Conservation (phyloP, 148 eudicot species). For the Bassia scoparia region DNA sequence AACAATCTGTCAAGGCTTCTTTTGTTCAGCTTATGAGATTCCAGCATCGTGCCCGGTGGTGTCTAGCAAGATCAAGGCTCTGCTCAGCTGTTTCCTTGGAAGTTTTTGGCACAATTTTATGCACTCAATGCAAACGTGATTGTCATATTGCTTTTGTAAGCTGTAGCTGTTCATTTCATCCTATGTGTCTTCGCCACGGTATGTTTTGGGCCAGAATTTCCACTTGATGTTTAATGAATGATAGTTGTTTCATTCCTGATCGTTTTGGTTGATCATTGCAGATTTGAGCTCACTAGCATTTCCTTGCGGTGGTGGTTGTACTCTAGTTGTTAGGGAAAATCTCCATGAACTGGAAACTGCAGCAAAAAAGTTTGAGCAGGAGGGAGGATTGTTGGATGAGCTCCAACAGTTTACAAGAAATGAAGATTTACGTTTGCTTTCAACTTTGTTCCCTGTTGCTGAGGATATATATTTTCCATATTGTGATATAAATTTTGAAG, state of each 20-base stretch:
- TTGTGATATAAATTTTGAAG: conserved; percentile 45
- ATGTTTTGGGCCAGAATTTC: conserved; percentile 15
- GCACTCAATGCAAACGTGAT: conserved; percentile 94
- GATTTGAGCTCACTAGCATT: conserved; percentile 48
- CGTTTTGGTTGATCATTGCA: conserved; percentile 28
- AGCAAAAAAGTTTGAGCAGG: conserved; percentile 80
- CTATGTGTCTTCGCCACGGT: conserved; percentile 95
- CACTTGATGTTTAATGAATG: not conserved
- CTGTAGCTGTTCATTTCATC: conserved; percentile 76
- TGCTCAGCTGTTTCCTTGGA: conserved; percentile 42
- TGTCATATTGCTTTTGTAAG: conserved; percentile 79
- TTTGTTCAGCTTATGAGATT: conserved; percentile 75
- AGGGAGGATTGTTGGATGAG: conserved; percentile 40
- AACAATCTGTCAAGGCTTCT: conserved; percentile 49
- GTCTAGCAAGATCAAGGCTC: conserved; percentile 43
- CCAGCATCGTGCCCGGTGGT: conserved; percentile 90
- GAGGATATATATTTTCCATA: conserved; percentile 63
- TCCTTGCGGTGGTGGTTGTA: conserved; percentile 60
- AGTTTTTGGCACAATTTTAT: conserved; percentile 67
- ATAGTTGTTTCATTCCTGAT: not conserved
- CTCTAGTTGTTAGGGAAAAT: conserved; percentile 60
- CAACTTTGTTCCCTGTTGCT: conserved; percentile 41
- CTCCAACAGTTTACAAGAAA: conserved; percentile 36
- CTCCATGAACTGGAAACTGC: conserved; percentile 66
- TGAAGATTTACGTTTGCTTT: conserved; percentile 44